phyloP scores from a whole-genome alignment of 2,329 filamentous ascomycete species.

The Fusarium musae region DNA sequence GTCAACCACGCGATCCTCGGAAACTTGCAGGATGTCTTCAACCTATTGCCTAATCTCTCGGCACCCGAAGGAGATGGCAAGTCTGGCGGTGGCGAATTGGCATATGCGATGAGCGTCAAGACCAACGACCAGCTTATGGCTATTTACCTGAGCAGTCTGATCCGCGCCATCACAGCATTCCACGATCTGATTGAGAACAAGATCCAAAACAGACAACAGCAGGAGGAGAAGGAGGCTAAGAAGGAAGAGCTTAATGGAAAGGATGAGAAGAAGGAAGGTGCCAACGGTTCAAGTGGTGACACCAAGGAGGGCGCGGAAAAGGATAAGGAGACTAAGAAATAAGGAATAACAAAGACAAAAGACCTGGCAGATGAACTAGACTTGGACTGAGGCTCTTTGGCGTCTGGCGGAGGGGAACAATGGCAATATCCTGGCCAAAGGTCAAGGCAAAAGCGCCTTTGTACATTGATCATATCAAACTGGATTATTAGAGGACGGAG shows the following conservation, averaged over 20 bases:
- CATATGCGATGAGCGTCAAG: constrained; percentile 98
- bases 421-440: constrained; percentile 31
- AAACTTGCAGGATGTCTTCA: constrained; percentile 99
- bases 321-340: constrained; percentile 67
- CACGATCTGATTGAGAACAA: constrained; percentile 99
- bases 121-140: constrained; percentile 99
- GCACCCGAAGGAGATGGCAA: constrained; percentile 78
- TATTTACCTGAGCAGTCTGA: constrained; percentile 93
- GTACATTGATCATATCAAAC: constrained; percentile 47
- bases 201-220: constrained; percentile 97
- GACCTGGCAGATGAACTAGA: constrained; percentile 32
- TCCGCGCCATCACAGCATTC: constrained; percentile 97
- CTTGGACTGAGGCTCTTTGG: constrained; percentile 34
- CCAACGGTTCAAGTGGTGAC: constrained; percentile 54
- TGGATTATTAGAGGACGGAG: constrained; percentile 41
- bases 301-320: constrained; percentile 63
- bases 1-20: constrained; percentile 98
- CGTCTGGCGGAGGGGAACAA: constrained; percentile 39
- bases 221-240: constrained; percentile 93
- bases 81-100: constrained; percentile 80
- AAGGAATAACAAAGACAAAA: constrained; percentile 18
- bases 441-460: constrained; percentile 40
- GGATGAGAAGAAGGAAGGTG: constrained; percentile 67
- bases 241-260: constrained; percentile 74
- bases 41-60: constrained; percentile 94